Percentiles rank a stretch among this genome's conserved stretches.
phyloP scores from a whole-genome alignment of 1,284 basidiomycete genomes.

The Ustilago lituana region DNA sequence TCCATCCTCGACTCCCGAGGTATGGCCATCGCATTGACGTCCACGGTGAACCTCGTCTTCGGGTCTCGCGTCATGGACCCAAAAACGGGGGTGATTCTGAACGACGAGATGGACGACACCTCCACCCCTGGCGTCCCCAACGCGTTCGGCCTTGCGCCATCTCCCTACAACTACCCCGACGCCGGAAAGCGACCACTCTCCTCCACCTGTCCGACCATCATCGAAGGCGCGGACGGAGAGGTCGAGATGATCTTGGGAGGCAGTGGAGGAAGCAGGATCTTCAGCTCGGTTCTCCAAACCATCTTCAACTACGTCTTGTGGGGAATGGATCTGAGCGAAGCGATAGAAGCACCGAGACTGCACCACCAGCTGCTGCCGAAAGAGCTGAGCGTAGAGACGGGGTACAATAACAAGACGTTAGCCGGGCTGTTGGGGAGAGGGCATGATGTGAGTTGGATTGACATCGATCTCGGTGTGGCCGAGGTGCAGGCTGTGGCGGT shows the following conservation, averaged over 20 bases:
- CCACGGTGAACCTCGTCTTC: constrained; percentile 69
- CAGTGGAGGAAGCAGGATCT: constrained; percentile 70
- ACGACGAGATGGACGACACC: constrained; percentile 70
- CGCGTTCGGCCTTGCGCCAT: constrained; percentile 66
- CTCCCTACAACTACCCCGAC: constrained; percentile 68
- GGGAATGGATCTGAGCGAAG: constrained; percentile 80
- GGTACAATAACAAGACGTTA: constrained; percentile 38
- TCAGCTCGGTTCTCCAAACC: constrained; percentile 81
- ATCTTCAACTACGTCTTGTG: constrained; percentile 80
- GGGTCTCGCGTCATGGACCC: constrained; percentile 61
- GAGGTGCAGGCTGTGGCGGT: constrained; percentile 56
- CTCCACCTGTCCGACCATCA: constrained; percentile 67
- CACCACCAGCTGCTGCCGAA: constrained; percentile 77
- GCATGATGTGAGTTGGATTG: constrained; percentile 49
- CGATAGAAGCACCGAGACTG: constrained; percentile 86
- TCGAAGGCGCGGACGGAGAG: constrained; percentile 65
- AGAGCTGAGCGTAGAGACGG: constrained; percentile 51
- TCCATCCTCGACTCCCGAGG: constrained; percentile 67
- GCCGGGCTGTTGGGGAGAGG: constrained; percentile 40
- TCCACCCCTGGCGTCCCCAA: constrained; percentile 68
- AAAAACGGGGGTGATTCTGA: constrained; percentile 57
- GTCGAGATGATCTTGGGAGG: constrained; percentile 67
- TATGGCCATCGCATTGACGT: constrained; percentile 68
- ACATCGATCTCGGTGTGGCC: constrained; percentile 54
- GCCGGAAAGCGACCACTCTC: constrained; percentile 68